Evolutionary conservation across 1,139 yeast species (phyloP).

Genomic region (Saccharomycopsis hybrid): DNA sequence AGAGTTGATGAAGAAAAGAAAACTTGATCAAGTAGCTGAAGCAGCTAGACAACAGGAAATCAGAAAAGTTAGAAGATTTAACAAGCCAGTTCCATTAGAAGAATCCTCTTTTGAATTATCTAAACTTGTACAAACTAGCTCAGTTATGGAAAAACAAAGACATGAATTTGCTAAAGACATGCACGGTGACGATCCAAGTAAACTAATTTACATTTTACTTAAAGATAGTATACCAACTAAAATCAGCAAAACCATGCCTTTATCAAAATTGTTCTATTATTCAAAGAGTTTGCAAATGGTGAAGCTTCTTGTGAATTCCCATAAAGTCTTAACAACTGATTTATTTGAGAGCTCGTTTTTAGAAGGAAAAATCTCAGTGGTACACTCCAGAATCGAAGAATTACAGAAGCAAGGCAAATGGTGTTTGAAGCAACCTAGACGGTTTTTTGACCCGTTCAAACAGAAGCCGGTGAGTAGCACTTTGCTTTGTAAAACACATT

Average conservation of each 20-base stretch:
- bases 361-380: conserved; percentile 93
- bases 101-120: conserved; percentile 19
- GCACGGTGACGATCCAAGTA: conserved; percentile 23
- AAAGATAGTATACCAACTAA: conserved; percentile 44
- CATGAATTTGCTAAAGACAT: conserved; percentile 22
- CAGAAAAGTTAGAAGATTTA: conserved; percentile 3
- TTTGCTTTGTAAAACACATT: conserved; percentile 36
- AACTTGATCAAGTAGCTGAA: background rate
- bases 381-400: conserved; percentile 88
- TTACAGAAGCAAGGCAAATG: conserved; percentile 81
- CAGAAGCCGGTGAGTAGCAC: conserved; percentile 19
- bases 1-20: background rate
- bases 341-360: conserved; percentile 77
- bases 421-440: conserved; percentile 83
- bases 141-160: conserved; percentile 20
- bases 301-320: conserved; percentile 75
- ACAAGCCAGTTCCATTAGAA: conserved; percentile 9
- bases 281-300: conserved; percentile 84
- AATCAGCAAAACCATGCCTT: conserved; percentile 52
- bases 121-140: conserved; percentile 14
- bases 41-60: background rate
- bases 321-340: conserved; percentile 79
- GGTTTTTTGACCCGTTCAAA: conserved; percentile 60
- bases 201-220: conserved; percentile 31
- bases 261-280: conserved; percentile 79